Conservation (phyloP, 2,329 filamentous ascomycete species). For the Gnomoniopsis smithogilvyi region DNA sequence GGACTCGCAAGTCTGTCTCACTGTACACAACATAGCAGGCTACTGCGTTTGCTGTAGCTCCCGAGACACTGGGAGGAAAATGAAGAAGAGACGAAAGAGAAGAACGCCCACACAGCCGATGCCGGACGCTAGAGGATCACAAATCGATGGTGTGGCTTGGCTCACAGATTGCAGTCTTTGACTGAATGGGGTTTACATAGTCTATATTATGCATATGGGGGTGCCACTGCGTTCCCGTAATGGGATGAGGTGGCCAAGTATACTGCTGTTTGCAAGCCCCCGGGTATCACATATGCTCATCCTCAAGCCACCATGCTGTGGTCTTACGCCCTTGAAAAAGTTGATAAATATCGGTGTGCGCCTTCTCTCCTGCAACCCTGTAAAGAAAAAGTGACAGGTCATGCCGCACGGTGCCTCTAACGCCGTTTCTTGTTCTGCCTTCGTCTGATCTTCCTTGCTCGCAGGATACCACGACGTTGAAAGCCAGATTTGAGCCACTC, state of each 20-base stretch:
- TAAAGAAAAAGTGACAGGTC: not conserved
- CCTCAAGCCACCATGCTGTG: not conserved
- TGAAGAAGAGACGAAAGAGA: no score
- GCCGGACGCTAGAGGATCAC: not conserved
- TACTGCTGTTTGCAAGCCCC: not conserved
- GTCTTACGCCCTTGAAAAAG: no score
- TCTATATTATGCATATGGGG: not conserved
- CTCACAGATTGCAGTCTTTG: not conserved
- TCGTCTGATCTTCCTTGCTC: conserved; percentile 37
- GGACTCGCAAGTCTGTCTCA: not conserved
- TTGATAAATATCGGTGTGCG: not conserved
- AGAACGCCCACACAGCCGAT: not conserved
- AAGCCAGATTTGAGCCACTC: conserved; percentile 38
- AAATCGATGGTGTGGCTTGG: not conserved
- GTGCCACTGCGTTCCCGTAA: not conserved
- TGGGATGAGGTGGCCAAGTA: not conserved
- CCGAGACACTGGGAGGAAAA: conserved; percentile 1
- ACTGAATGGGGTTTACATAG: not conserved
- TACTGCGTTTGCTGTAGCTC: not conserved
- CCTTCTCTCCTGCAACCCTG: not conserved
- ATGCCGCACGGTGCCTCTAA: not conserved
- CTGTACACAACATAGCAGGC: not conserved
- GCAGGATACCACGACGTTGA: conserved; percentile 44
- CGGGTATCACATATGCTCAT: not conserved
- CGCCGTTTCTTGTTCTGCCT: conserved; percentile 20